Base-by-base conservation (phyloP, 2,329 filamentous ascomycete genomes). In the Penicillium freii region DNA sequence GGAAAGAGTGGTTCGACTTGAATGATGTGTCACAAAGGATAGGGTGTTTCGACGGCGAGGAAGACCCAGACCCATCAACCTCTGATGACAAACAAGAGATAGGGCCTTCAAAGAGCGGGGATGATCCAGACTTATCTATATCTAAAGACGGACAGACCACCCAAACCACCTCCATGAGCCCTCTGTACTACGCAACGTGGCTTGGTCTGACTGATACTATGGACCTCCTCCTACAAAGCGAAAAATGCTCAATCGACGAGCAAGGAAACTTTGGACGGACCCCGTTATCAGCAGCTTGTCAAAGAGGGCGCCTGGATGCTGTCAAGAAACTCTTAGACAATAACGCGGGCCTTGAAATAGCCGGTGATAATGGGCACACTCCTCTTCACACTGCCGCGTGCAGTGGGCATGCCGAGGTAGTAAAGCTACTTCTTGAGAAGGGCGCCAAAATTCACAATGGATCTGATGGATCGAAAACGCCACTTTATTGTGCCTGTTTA, bases 141-240 rank as follows among this genome's bases (percentile, higher is more conserved):
- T 13, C 11, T 17, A 11, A 46, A 23, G 27, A 43, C 2, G 34
- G 29, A 27, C 13, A 25, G 49, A 11, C 7, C 15, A 13, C 9
- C 13, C 5, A 25, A 44, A 10, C 8, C 10, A 40, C 2, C 19
- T 13, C 23, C 21, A 44, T 44, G 25, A 52, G 31, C 23, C 57
- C 45, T 9, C 21, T 60, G 15, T 60, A 46, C 23, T 57, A 57
- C n/a, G 54, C 57, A 23, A 17, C 45, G n/a, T 51, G 29, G 21
- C 27, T 60, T 31, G 45, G 46, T n/a, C 17, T 57, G 3, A 8
- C 13, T 6, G 50, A 57, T 21, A 51, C 33, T 6, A 25, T 43
- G 25, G 27, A 47, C 13, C 31, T 38, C 3, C 33, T 56, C 2
- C 6, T 54, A 7, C 13, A 10, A 2, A 43, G 42, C 3, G 1